phyloP scores from a whole-genome alignment of 805 yeast species.

The Ogataea nitratoaversa region DNA sequence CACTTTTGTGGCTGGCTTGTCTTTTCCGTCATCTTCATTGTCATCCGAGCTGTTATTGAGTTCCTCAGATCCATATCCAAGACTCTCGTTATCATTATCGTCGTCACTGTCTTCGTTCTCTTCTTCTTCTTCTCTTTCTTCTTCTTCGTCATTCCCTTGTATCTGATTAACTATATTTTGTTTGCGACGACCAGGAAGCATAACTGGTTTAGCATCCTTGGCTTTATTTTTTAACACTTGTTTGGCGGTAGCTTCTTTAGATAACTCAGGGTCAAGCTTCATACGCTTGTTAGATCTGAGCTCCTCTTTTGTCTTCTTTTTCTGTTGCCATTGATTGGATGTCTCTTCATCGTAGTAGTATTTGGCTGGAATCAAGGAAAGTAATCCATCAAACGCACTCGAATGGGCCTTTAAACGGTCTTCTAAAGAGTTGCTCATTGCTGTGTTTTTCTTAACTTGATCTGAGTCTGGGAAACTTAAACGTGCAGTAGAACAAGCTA shows the following conservation, averaged over 20 bases:
- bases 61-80: slow-evolving; percentile 10
- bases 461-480: no score
- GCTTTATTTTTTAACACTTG: slow-evolving; percentile 56
- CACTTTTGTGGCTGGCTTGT: slow-evolving; percentile 1
- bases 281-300: slow-evolving; percentile 54
- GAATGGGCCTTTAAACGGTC: slow-evolving; percentile 78
- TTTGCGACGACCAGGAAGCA: slow-evolving; percentile 27
- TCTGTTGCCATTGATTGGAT: slow-evolving; percentile 85
- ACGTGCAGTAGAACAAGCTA: no score
- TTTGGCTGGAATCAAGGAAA: slow-evolving; percentile 90
- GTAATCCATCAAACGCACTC: slow-evolving; percentile 79
- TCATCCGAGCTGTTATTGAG: slow-evolving; percentile 8
- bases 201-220: slow-evolving; percentile 47
- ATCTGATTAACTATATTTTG: no score
- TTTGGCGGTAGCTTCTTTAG: slow-evolving; percentile 48
- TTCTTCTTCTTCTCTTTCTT: slow-evolving; percentile 20
- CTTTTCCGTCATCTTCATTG: slow-evolving; percentile 9
- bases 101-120: slow-evolving; percentile 44
- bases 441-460: no score
- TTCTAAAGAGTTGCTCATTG: slow-evolving; percentile 39
- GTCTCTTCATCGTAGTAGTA: slow-evolving; percentile 90
- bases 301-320: slow-evolving; percentile 69
- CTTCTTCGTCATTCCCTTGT: slow-evolving; percentile 9
- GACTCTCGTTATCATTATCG: slow-evolving; percentile 34
- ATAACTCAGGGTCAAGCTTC: slow-evolving; percentile 69